These are phyloP conservation scores for Viola odorata DNA, from an alignment of 345 rosid genomes.

Conservation along the genomic window DNA sequence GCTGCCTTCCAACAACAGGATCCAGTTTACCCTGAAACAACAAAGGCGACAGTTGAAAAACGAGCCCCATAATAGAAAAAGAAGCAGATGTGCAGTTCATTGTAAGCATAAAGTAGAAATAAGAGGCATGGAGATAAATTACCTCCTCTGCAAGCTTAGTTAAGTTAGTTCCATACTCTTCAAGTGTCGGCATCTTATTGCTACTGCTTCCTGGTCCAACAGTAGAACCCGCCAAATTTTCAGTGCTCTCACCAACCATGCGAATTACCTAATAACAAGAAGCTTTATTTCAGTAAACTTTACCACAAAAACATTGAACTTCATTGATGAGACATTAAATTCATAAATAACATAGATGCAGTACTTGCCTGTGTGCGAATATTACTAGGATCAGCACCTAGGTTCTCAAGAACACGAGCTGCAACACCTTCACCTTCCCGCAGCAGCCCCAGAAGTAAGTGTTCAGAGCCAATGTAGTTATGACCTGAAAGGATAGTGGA, in stretches of 20 bases:
- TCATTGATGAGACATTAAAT: conserved; percentile 4
- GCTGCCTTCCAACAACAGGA: conserved; percentile 98
- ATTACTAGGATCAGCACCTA: conserved; percentile 86
- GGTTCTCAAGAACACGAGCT: conserved; percentile 93
- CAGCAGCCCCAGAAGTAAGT: conserved; percentile 88
- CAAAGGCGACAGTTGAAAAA: not conserved
- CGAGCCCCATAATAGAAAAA: not conserved
- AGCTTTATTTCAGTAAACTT: not conserved
- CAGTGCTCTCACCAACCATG: conserved; percentile 94
- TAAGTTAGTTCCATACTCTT: conserved; percentile 96
- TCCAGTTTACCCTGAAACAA: conserved; percentile 81
- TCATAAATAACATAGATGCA: not conserved
- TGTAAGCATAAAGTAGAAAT: conserved; percentile 3
- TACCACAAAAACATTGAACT: not conserved
- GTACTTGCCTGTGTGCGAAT: conserved; percentile 87
- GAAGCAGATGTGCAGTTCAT: not conserved
- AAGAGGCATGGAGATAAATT: conserved; percentile 1
- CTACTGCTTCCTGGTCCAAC: conserved; percentile 71
- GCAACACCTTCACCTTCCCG: conserved; percentile 99
- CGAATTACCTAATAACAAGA: conserved; percentile 66
- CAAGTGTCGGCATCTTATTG: conserved; percentile 96
- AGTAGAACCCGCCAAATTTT: conserved; percentile 61
- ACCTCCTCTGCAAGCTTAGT: conserved; percentile 99
- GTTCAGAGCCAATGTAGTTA: conserved; percentile 98
- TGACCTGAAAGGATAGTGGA: conserved; percentile 52